Evolutionary conservation across 2,329 filamentous ascomycete genomes (phyloP), one percentile per base, ranked within the genome.

Genomic region (Ceratocystis papillata): DNA sequence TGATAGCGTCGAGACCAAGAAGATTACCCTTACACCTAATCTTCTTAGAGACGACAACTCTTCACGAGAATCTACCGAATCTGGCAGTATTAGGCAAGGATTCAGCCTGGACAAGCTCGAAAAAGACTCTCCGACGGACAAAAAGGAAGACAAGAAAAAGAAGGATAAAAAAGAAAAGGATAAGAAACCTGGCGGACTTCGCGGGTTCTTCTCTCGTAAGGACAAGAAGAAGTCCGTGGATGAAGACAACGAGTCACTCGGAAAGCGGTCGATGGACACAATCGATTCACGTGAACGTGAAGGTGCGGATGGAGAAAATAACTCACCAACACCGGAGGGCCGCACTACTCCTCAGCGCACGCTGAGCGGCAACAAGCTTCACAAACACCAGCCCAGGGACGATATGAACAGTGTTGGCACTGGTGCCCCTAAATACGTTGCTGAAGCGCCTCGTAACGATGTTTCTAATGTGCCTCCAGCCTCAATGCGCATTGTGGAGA

Each of bases 11-110:
- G 94, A 97, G 75, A 96, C 94, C 2, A 91, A 95, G 76, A 97
- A 97, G 78, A 97, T 99, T 70, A 96, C 92, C 0, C 82, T 99
- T 57, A 99, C 94, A 2, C 94, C 94, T 1, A 96, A 96, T 71
- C 77, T 99, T 64, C 79, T 97, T 50, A 86, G 93, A 53, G 93
- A 97, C 70, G 92, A 96, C 70, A 81, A 79, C 69, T 76, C 79
- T 50, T 68, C 82, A 77, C 74, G 79, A 77, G 74, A 93, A 80
- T 77, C 76, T 1, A 73, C 72, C 10, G 76, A 78, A 25, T 77
- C 76, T 1, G 77, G 77, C 70, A 85, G 79, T 71, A 72, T 73
- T 67, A 84, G 82, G 74, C 77, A 81, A 65, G 80, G 84, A 63
- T 79, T 82, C 63, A 95, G 89, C 73, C 78, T 95, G 59, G 91